These are phyloP conservation scores for Malassezia restricta DNA, from an alignment of 1,284 basidiomycete species.

Conservation along the genomic window DNA sequence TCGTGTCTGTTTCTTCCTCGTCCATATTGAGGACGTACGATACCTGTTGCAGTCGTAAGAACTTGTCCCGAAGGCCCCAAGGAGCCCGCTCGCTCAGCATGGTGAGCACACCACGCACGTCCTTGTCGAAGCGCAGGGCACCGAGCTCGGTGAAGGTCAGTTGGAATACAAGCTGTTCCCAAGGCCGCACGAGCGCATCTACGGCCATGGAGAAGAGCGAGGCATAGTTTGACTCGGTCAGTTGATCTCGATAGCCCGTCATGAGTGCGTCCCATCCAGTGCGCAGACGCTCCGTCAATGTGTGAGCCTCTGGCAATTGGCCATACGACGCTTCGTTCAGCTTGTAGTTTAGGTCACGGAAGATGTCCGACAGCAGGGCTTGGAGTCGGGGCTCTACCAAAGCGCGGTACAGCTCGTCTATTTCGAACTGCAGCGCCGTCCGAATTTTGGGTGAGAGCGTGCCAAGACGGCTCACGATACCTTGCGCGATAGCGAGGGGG, in stretches of 20 bases:
- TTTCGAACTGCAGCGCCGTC: slow-evolving; percentile 54
- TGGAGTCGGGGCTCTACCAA: slow-evolving; percentile 72
- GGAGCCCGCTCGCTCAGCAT: slow-evolving; percentile 73
- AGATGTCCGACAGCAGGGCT: slow-evolving; percentile 69
- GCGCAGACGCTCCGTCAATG: slow-evolving; percentile 74
- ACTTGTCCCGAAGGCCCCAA: slow-evolving; percentile 74
- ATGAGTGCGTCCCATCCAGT: slow-evolving; percentile 69
- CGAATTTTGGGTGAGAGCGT: slow-evolving; percentile 6
- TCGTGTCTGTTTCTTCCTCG: slow-evolving; percentile 46
- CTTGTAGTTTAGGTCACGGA: slow-evolving; percentile 70
- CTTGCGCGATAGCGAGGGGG: slow-evolving; percentile 12
- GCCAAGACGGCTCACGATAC: background rate
- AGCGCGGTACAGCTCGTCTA: slow-evolving; percentile 89
- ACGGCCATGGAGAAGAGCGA: slow-evolving; percentile 70
- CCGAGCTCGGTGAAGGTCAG: slow-evolving; percentile 89
- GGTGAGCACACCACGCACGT: slow-evolving; percentile 68
- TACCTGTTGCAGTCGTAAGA: slow-evolving; percentile 80
- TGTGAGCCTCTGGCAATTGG: slow-evolving; percentile 68
- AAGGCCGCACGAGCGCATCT: slow-evolving; percentile 74
- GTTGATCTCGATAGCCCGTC: slow-evolving; percentile 57
- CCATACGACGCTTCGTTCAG: slow-evolving; percentile 76
- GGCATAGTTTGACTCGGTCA: slow-evolving; percentile 78
- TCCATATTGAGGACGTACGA: slow-evolving; percentile 83
- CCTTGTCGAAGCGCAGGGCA: slow-evolving; percentile 90
- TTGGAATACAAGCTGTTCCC: slow-evolving; percentile 74